phyloP scores from a whole-genome alignment of 352 stramenopile genomes.

The Phytophthora multivora region DNA sequence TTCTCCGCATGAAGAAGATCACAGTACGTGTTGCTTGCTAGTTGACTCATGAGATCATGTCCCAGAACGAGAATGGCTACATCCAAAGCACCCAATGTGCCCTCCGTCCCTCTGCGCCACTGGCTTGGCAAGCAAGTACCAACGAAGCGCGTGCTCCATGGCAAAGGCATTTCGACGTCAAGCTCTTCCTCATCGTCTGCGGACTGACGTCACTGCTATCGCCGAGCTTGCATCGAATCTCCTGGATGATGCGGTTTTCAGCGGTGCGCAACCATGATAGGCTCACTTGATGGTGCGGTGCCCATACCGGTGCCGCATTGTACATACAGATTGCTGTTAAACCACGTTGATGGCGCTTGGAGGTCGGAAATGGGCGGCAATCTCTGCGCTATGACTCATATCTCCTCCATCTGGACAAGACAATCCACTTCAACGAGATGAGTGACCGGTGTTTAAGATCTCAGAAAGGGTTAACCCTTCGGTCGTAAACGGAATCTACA shows the following conservation, averaged over 20 bases:
- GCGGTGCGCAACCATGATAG: neutral
- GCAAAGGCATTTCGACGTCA: conserved; percentile 9
- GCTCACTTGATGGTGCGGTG: conserved; percentile 1
- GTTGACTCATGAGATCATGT: conserved; percentile 10
- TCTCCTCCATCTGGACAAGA: neutral
- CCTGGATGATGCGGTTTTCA: neutral
- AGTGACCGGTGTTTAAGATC: no score
- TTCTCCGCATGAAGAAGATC: no score
- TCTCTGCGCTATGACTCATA: neutral
- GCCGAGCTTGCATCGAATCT: neutral
- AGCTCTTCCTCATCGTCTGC: neutral
- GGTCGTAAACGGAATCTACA: neutral
- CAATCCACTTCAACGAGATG: conserved; percentile 5
- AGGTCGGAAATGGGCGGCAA: conserved; percentile 9
- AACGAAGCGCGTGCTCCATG: conserved; percentile 3
- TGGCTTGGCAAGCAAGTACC: neutral
- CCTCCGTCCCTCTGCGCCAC: conserved; percentile 8
- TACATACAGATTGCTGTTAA: neutral
- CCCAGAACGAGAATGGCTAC: conserved; percentile 6
- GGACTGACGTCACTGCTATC: conserved; percentile 9
- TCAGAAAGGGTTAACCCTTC: neutral
- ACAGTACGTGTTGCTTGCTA: no score
- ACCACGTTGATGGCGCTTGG: neutral
- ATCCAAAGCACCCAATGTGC: conserved; percentile 1
- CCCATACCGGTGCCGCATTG: no score